phyloP scores from a whole-genome alignment of 441 rosid genomes.

The Gossypium lobatum region DNA sequence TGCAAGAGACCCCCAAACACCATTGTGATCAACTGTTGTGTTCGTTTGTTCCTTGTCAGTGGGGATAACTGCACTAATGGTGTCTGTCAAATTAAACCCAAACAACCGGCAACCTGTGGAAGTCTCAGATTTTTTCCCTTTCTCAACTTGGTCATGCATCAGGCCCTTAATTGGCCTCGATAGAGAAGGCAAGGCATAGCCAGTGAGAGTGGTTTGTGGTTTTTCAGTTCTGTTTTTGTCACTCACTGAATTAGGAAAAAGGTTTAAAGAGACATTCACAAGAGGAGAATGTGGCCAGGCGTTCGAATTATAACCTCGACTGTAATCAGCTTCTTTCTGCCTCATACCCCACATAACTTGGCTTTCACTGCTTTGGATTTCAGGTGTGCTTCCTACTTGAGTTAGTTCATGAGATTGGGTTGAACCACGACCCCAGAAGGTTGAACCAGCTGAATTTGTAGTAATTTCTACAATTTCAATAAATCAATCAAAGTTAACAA shows the following conservation, averaged over 20 bases:
- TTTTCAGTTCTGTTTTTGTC: conserved; percentile 27
- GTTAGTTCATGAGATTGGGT: conserved; percentile 36
- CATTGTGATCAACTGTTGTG: conserved; percentile 18
- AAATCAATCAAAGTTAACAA: conserved; percentile 12
- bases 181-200: conserved; percentile 22
- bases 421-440: conserved; percentile 43
- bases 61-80: conserved; percentile 18
- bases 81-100: conserved; percentile 61
- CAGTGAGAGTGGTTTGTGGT: conserved; percentile 22
- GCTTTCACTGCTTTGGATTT: conserved; percentile 41
- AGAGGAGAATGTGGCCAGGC: conserved; percentile 26
- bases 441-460: conserved; percentile 33
- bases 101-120: conserved; percentile 59
- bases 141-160: conserved; percentile 30
- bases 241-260: conserved; percentile 37
- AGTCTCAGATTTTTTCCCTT: conserved; percentile 32
- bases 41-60: conserved; percentile 31
- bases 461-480: conserved; percentile 34
- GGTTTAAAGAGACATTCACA: conserved; percentile 36
- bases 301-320: conserved; percentile 26
- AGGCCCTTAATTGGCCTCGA: conserved; percentile 24
- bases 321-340: conserved; percentile 33
- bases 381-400: conserved; percentile 32
- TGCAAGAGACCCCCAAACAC: conserved; percentile 18
- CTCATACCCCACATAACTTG: conserved; percentile 37